Percentiles rank a stretch among this genome's conserved stretches.
Conservation (phyloP, 768 basidiomycete species). For the Mycena vitilis region DNA sequence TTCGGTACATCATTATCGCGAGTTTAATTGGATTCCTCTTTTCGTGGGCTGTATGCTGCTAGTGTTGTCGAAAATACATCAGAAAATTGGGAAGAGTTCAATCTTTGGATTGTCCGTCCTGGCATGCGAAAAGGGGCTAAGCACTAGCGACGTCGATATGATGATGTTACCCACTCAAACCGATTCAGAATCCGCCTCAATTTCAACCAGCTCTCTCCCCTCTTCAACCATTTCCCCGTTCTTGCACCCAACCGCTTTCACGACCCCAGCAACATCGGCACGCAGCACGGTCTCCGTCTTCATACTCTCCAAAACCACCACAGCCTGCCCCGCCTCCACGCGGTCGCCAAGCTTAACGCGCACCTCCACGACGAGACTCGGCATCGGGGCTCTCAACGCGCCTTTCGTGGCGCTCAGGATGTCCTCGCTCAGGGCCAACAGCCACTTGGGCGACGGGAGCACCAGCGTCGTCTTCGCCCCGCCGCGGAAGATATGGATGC, state of each 20-base stretch:
- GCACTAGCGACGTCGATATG: neutral
- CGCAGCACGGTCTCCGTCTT: conserved; percentile 95
- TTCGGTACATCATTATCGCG: neutral
- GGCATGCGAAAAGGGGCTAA: too few relatives aligned
- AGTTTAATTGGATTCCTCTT: neutral
- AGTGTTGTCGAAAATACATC: neutral
- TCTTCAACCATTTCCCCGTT: conserved; percentile 95
- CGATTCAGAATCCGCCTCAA: conserved; percentile 50
- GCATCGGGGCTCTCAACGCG: conserved; percentile 87
- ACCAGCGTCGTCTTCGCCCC: conserved; percentile 75
- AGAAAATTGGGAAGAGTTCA: neutral
- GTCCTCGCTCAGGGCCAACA: conserved; percentile 73
- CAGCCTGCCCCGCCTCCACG: conserved; percentile 83
- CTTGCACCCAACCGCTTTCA: conserved; percentile 77
- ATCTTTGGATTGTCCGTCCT: neutral
- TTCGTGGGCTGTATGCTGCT: neutral
- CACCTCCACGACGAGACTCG: conserved; percentile 93
- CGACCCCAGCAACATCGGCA: conserved; percentile 74
- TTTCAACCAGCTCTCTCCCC: conserved; percentile 80
- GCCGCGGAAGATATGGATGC: conserved; percentile 78
- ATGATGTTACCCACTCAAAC: neutral
- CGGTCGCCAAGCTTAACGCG: conserved; percentile 79
- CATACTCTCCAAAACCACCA: conserved; percentile 94
- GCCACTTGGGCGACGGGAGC: conserved; percentile 78
- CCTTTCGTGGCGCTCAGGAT: conserved; percentile 67